phyloP scores from a whole-genome alignment of 1,284 basidiomycete genomes.

The Ceratobasidium sp. region DNA sequence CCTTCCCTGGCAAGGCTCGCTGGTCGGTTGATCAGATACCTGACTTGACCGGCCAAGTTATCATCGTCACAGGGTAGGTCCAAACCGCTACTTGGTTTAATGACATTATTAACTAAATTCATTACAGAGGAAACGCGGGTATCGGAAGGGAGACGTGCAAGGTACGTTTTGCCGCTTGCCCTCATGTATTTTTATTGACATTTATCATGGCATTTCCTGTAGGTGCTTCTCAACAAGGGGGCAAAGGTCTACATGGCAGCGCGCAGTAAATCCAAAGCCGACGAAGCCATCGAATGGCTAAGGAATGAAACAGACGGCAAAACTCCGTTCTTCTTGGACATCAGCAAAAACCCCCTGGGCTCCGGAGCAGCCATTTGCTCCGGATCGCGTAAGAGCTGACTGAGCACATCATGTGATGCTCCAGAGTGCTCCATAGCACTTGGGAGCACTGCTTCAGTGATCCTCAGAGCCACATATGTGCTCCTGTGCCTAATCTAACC shows the following conservation, averaged over 20 bases:
- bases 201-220: neutral
- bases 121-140: neutral
- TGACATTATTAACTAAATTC: conserved; percentile 49
- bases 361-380: no score
- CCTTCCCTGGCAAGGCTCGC: conserved; percentile 48
- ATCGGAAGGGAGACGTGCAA: conserved; percentile 23
- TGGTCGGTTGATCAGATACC: conserved; percentile 47
- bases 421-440: no score
- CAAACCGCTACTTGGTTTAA: neutral
- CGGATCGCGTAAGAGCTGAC: no score
- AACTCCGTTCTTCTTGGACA: conserved; percentile 66
- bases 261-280: conserved; percentile 64
- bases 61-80: conserved; percentile 40
- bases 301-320: conserved; percentile 58
- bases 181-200: no score
- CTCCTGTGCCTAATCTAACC: no score
- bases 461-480: no score
- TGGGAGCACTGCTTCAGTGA: no score
- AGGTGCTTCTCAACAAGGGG: conserved; percentile 67
- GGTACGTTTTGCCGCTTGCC: neutral
- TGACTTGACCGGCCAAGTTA: conserved; percentile 45
- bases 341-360: no score
- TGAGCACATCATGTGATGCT: no score
- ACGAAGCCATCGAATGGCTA: conserved; percentile 48
- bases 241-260: conserved; percentile 76